Base-by-base conservation (phyloP, 2,329 filamentous ascomycete genomes). In the Ramularia endophylla region DNA sequence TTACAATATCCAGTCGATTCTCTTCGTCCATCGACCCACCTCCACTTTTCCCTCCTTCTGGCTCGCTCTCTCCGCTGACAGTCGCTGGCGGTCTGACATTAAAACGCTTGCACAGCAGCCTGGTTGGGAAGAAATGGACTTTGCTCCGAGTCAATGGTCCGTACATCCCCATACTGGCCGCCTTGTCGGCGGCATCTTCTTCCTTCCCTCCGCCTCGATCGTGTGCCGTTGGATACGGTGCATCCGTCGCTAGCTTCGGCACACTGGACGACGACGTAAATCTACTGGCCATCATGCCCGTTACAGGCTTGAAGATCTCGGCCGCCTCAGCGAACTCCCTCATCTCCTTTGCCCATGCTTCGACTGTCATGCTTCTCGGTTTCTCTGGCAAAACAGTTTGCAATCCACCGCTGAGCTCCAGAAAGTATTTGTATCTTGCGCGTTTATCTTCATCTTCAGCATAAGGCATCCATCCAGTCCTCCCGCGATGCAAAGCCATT, bases 31-130 rank as follows among this genome's bases (percentile, higher is more conserved):
- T 73, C 34, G 65, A 57, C 20, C 60, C 37, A 30, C 38, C 28
- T 2, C 30, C 63, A 18, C 44, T 47, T 27, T 53, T 50, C 5
- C 43, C 53, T 27, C 38, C 44, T 11, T 46, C 43, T 12, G 47
- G 54, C 28, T 31, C 36, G 47, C 65, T 52, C 61, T 69, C 59
- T 8, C 57, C 47, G 13, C 56, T 61, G 41, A 63, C 79, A 61
- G 87, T 77, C 8, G 75, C 73, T 0, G 89, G 87, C 7, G 84
- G 78, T 46, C 75, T 80, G n/a, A 97, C 83, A 53, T 88, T 88
- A 66, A 98, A 95, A 7, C 92, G 76, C 62, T 97, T 98, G 67
- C 90, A 97, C n/a, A 97, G 66, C 29, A 98, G 66, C 40, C 88
- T 74, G 1, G 83, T 82, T 1, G 92, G 92, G 53, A 81, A 82